These are phyloP conservation scores for Claviceps fusiformis DNA, from an alignment of 2,329 filamentous ascomycete genomes.

Conservation along the genomic window DNA sequence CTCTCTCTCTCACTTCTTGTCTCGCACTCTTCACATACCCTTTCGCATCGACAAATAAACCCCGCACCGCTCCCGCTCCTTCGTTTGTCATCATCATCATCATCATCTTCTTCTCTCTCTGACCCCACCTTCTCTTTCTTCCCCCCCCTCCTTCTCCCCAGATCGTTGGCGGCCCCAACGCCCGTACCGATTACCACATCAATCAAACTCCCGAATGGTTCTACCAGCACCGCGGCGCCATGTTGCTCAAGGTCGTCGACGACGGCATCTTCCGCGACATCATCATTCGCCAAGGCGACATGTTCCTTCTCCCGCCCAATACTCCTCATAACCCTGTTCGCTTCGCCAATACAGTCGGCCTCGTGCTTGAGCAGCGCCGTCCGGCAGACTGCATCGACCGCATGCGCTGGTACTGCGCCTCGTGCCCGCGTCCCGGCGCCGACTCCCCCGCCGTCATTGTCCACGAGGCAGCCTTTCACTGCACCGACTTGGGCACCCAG, in stretches of 20 bases:
- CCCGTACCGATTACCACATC: slow-evolving; percentile 95
- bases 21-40: too few species aligned
- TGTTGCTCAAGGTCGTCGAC: slow-evolving; percentile 88
- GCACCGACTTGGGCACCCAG: slow-evolving; percentile 82
- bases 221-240: slow-evolving; percentile 87
- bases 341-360: slow-evolving; percentile 84
- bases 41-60: not conserved
- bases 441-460: slow-evolving; percentile 40
- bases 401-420: slow-evolving; percentile 79
- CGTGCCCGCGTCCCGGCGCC: slow-evolving; percentile 33
- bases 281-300: slow-evolving; percentile 79
- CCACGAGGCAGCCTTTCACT: slow-evolving; percentile 77
- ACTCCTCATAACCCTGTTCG: slow-evolving; percentile 94
- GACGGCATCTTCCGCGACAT: slow-evolving; percentile 60
- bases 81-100: not conserved
- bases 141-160: slow-evolving; percentile 13
- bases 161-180: slow-evolving; percentile 94
- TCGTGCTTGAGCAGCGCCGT: slow-evolving; percentile 79
- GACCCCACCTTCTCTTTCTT: not conserved
- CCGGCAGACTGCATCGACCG: slow-evolving; percentile 58
- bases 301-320: slow-evolving; percentile 87
- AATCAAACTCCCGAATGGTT: slow-evolving; percentile 96
- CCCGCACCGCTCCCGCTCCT: not conserved
- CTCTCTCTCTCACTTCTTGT: not conserved
- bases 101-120: not conserved